Evolutionary conservation across 345 rosid genomes (phyloP).

Genomic region (Combretum micranthum): DNA sequence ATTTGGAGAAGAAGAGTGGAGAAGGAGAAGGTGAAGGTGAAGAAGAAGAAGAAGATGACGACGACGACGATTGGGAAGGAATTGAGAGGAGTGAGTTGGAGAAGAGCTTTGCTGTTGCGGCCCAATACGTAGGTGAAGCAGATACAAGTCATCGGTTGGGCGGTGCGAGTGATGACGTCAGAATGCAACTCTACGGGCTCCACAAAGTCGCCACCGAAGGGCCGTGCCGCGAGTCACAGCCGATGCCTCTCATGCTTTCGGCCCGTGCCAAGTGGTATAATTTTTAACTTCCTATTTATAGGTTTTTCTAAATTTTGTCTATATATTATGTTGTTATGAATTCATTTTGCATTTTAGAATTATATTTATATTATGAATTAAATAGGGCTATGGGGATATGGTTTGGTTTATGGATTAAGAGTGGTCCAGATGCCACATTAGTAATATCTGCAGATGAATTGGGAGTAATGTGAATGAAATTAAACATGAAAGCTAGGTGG

Average conservation of each 20-base stretch:
- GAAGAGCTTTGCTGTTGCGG: constrained; percentile 48
- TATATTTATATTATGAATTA: no score
- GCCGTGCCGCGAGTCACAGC: constrained; percentile 74
- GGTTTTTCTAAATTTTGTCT: constrained; percentile 2
- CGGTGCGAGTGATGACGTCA: constrained; percentile 31
- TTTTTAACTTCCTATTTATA: constrained; percentile 8
- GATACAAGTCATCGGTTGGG: constrained; percentile 20
- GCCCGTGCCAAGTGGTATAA: constrained; percentile 84
- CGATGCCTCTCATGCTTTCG: constrained; percentile 65
- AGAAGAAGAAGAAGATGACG: no score
- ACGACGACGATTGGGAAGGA: constrained; percentile 89
- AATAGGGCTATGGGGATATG: no score
- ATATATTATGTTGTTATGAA: background rate
- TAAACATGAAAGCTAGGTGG: no score
- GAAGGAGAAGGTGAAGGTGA: constrained; percentile 5
- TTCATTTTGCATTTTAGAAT: no score
- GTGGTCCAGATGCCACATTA: no score
- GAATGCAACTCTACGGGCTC: constrained; percentile 66
- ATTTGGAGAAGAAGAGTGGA: background rate
- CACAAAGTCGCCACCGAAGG: constrained; percentile 93
- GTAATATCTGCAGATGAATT: no score
- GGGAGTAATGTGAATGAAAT: no score
- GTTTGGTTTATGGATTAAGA: no score
- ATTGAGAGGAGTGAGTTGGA: constrained; percentile 86
- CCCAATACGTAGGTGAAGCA: constrained; percentile 29